A percentile compares a stretch with the other conserved stretches of the same genome.
phyloP scores from a whole-genome alignment of 169 alveolate genomes.

The Babesia ovata region DNA sequence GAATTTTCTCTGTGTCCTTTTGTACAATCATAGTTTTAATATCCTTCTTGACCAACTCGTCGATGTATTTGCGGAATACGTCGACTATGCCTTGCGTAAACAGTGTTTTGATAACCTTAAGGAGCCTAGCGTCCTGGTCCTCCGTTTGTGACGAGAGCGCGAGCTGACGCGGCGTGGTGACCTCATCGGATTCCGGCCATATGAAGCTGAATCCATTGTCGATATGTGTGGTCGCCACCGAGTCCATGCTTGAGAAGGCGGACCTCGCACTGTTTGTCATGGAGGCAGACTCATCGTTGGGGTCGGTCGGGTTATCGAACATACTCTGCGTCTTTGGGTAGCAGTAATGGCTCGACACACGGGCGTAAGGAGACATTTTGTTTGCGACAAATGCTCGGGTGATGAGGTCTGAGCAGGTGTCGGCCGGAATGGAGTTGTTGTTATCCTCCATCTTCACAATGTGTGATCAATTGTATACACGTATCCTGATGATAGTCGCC shows the following conservation, averaged over 20 bases:
- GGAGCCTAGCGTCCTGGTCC: slow-evolving; percentile 28
- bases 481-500: too few relatives aligned
- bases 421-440: background rate
- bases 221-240: slow-evolving; percentile 27
- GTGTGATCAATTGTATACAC: too few relatives aligned
- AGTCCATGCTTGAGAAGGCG: slow-evolving; percentile 15
- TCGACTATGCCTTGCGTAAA: slow-evolving; percentile 54
- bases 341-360: slow-evolving; percentile 7
- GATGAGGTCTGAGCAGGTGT: slow-evolving; percentile 22
- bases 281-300: background rate
- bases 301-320: background rate
- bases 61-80: slow-evolving; percentile 33
- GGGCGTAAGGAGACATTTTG: slow-evolving; percentile 27
- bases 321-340: background rate
- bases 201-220: slow-evolving; percentile 4
- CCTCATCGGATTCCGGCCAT: slow-evolving; percentile 17
- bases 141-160: background rate
- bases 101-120: slow-evolving; percentile 44
- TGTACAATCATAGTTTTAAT: background rate
- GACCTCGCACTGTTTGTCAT: slow-evolving; percentile 15
- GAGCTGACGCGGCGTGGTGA: slow-evolving; percentile 20
- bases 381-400: slow-evolving; percentile 18
- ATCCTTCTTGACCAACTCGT: slow-evolving; percentile 42
- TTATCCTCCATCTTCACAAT: slow-evolving; percentile 15
- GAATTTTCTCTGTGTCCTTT: slow-evolving; percentile 4